A percentile compares a stretch with the other conserved stretches of the same genome.
These are phyloP conservation scores for Jatropha curcas DNA, from an alignment of 345 rosid genomes.

Conservation along the genomic window DNA sequence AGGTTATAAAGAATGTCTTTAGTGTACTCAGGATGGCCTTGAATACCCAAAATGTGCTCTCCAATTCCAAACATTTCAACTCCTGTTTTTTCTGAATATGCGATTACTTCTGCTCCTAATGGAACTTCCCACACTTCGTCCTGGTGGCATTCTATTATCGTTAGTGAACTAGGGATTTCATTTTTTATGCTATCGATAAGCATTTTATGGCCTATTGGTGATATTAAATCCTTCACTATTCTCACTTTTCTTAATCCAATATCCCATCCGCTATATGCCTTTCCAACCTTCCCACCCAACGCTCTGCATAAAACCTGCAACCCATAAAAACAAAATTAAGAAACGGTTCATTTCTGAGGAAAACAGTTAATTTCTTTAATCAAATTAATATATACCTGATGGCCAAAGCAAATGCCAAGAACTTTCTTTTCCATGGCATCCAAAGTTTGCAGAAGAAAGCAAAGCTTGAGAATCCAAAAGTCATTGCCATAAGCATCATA, in stretches of 20 bases:
- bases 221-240: slow-evolving; percentile 55
- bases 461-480: slow-evolving; percentile 72
- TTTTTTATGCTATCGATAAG: slow-evolving; percentile 33
- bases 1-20: slow-evolving; percentile 70
- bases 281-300: slow-evolving; percentile 77
- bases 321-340: neutral
- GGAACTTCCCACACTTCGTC: slow-evolving; percentile 91
- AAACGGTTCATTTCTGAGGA: no score
- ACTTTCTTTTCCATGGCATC: slow-evolving; percentile 79
- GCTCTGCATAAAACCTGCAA: slow-evolving; percentile 76
- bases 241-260: slow-evolving; percentile 62
- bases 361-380: no score
- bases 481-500: slow-evolving; percentile 73
- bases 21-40: slow-evolving; percentile 93
- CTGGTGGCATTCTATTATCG: slow-evolving; percentile 74
- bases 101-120: slow-evolving; percentile 60
- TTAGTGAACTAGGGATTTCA: slow-evolving; percentile 45
- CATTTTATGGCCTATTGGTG: slow-evolving; percentile 27
- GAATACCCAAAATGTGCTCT: slow-evolving; percentile 71
- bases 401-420: slow-evolving; percentile 94
- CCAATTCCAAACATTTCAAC: slow-evolving; percentile 71
- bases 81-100: slow-evolving; percentile 71
- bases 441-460: slow-evolving; percentile 58
- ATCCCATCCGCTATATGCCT: slow-evolving; percentile 71
- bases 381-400: slow-evolving; percentile 72